Conservation (phyloP, 1,284 basidiomycete genomes). For the Trametes polyzona region DNA sequence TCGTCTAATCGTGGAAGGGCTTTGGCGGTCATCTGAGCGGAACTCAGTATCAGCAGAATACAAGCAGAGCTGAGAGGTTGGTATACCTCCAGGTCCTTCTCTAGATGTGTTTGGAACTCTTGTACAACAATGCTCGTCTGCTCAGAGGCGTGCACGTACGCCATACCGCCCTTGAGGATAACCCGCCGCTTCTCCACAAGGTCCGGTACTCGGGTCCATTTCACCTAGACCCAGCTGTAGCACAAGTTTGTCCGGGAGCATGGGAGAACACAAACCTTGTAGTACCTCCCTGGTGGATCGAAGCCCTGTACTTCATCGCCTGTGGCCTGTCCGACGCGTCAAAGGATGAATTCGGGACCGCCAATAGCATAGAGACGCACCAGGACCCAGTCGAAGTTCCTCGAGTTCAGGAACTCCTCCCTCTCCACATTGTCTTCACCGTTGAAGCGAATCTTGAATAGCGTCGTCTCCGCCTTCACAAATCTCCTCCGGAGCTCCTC, state of each 20-base stretch:
- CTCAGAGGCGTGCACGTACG: conserved; percentile 86
- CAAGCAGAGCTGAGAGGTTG: no score
- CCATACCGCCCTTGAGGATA: conserved; percentile 82
- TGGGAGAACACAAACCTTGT: conserved; percentile 58
- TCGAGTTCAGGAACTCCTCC: conserved; percentile 72
- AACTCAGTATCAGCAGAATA: no score
- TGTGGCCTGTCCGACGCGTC: conserved; percentile 1
- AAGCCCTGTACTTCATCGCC: conserved; percentile 13
- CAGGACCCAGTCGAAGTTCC: conserved; percentile 79
- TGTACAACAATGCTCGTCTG: conserved; percentile 90
- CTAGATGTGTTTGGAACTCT: conserved; percentile 82
- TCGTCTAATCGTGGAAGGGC: conserved; percentile 94
- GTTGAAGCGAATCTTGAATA: conserved; percentile 89
- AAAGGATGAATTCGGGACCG: not conserved
- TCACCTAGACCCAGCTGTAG: conserved; percentile 43
- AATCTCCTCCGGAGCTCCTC: conserved; percentile 93
- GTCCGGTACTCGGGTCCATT: conserved; percentile 94
- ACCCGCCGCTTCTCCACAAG: conserved; percentile 88
- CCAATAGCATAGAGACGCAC: conserved; percentile 44
- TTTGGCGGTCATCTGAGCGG: conserved; percentile 79
- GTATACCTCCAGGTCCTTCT: conserved; percentile 77
- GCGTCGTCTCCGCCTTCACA: conserved; percentile 84
- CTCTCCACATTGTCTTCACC: conserved; percentile 66
- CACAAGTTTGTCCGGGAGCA: not conserved
- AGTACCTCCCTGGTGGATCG: conserved; percentile 55